Evolutionary conservation across 176 grass and related monocot genomes (phyloP), one percentile per base, ranked within the genome.

Genomic region (Rhipidocladum racemiflorum): DNA sequence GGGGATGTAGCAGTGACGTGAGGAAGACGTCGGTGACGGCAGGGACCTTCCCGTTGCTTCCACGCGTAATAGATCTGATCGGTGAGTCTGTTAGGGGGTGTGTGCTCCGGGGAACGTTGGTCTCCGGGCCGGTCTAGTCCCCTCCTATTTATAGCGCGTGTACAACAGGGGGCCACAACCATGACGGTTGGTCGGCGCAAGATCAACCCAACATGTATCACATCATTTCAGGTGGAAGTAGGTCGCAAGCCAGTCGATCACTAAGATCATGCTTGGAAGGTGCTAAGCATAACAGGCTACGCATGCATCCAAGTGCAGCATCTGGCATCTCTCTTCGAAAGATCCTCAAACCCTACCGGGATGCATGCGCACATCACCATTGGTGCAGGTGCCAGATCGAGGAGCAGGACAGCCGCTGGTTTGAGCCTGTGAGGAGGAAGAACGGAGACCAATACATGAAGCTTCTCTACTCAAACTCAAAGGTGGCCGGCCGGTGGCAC

Each of bases 371-470:
- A 88, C 36, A 57, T 94, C 21, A 65, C 82, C 15, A 94, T 94
- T 5, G 91, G 91, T 35, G 72, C 88, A 80, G 14, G 86, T 83
- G 13, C 88, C 91, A 2, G 88, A n/a, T n/a, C n/a, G n/a, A 94
- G 74, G 91, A 94, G 78, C 88, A 94, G 74, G 91, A 94, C 30
- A 88, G 85, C 67, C 85, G 85, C 11, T 94, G 91, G 91, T 94
- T 91, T 36, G 91, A 94, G 75, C 78, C 91, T 48, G 85, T 91
- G 14, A 91, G 91, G 67, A 91, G 88, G 91, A 90, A 86, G 57
- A 94, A 88, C 54, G n/a, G n/a, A n/a, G n/a, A n/a, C 16, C 51
- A 90, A 43, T 89, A 85, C 85, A 82, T 93, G 85, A 93, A 90
- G 77, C 75, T 93, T 50, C 56, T 93, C 4, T 93, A 79, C 43